These are phyloP conservation scores for Canariomyces notabilis DNA, from an alignment of 2,329 filamentous ascomycete species.

Conservation along the genomic window DNA sequence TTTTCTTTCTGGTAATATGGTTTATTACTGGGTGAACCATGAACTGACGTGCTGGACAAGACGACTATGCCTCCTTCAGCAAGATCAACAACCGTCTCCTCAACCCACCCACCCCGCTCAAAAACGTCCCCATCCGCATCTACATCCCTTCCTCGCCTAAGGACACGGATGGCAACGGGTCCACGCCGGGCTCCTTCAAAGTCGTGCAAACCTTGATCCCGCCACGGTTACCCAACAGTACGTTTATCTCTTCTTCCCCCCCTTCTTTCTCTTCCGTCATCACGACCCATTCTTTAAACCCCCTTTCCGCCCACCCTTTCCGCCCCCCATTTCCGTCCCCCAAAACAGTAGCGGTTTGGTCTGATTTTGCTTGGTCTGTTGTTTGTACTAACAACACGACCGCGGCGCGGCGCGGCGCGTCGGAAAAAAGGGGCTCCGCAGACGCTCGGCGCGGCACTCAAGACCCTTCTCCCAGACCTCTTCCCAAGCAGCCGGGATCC, in stretches of 20 bases:
- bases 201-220: conserved; percentile 72
- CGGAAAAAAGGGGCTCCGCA: conserved; percentile 37
- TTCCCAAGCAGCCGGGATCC: conserved; percentile 85
- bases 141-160: conserved; percentile 71
- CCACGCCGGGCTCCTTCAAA: conserved; percentile 51
- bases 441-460: conserved; percentile 69
- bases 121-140: conserved; percentile 79
- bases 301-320: neutral
- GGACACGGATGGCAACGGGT: conserved; percentile 27
- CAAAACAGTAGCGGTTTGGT: too few relatives aligned
- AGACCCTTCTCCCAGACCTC: conserved; percentile 67
- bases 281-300: neutral
- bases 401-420: too few relatives aligned
- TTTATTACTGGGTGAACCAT: neutral
- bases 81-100: conserved; percentile 73
- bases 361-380: conserved; percentile 31
- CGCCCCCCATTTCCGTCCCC: neutral
- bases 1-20: conserved; percentile 7
- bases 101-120: conserved; percentile 66
- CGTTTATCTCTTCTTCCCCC: conserved; percentile 15
- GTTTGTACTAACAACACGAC: too few relatives aligned
- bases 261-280: neutral
- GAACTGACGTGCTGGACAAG: conserved; percentile 33
- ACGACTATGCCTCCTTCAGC: conserved; percentile 68
- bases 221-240: conserved; percentile 37